phyloP scores from a whole-genome alignment of 768 basidiomycete genomes.

The Pisolithus orientalis region DNA sequence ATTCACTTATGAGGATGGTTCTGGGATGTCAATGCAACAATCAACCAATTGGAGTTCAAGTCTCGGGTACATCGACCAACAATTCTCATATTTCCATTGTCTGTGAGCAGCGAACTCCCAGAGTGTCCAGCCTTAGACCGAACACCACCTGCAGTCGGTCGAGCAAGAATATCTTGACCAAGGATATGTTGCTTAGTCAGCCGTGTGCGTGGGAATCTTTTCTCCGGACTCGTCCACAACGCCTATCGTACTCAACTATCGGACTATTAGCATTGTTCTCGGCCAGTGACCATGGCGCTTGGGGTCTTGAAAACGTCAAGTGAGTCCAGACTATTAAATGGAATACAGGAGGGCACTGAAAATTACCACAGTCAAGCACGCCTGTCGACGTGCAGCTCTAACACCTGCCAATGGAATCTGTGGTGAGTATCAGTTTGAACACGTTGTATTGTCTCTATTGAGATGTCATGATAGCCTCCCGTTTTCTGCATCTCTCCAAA shows the following conservation, averaged over 20 bases:
- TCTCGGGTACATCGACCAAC: too few relatives aligned
- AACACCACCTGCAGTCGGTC: too few relatives aligned
- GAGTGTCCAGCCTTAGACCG: too few relatives aligned
- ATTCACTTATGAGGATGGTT: background rate
- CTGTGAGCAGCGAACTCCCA: too few relatives aligned
- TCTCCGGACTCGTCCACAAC: background rate
- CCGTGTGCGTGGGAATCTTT: background rate
- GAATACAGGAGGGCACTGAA: background rate
- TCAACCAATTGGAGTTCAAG: too few relatives aligned
- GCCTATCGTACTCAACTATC: background rate
- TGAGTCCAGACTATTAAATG: constrained; percentile 7
- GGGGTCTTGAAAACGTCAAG: constrained; percentile 30
- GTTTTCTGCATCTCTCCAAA: constrained; percentile 51
- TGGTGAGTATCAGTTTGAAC: constrained; percentile 25
- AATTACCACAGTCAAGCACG: constrained; percentile 26
- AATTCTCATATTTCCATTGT: too few relatives aligned
- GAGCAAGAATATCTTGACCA: too few relatives aligned
- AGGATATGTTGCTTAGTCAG: background rate
- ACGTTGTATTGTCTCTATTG: constrained; percentile 2
- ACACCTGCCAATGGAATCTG: constrained; percentile 39
- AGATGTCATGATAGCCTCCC: constrained; percentile 33
- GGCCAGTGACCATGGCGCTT: constrained; percentile 42
- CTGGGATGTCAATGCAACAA: background rate
- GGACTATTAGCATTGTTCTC: background rate
- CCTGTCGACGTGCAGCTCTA: constrained; percentile 39